Base-by-base conservation (phyloP, 1,284 basidiomycete genomes). In the Heterobasidion parviporum region DNA sequence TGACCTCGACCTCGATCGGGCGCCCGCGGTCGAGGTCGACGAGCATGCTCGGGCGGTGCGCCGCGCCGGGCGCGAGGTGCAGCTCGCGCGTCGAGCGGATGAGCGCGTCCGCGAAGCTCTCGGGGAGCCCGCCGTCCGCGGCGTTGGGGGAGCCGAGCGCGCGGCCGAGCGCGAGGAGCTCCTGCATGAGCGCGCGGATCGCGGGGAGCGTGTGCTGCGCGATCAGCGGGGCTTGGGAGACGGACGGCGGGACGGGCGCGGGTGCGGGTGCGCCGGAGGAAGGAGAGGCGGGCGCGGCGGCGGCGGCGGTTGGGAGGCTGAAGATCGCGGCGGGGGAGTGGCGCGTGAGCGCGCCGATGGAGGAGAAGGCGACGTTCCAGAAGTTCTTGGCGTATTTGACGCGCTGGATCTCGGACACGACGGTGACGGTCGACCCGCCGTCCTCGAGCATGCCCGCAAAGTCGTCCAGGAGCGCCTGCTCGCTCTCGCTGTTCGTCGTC, bases 1-100 rank as follows among this genome's bases (percentile, higher is more conserved):
- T 82, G 14, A 75, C 82, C 63, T 86, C 83, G 0, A 87, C 77
- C 66, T 87, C 85, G 57, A 86, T 78, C 8, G 85, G 82, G 46
- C 71, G 70, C 3, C 74, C 77, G 16, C 69, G 72, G 60, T 80
- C 74, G 44, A 75, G 70, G 65, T 86, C 84, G 10, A 85, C 71
- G 36, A 86, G 68, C 81, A 85, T 85, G 62, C 82, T 85, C 6
- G 81, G 75, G 50, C 74, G 70, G 55, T 83, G 77, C 10, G 57
- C 71, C 60, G 71, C 77, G 8, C 76, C 70, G 2, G 81, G 72
- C 34, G 61, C 62, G 33, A 60, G 62, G 59, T 82, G 74, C 33
- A 76, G 44, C 15, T 62, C 57, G 16, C 69, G 66, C 9, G 77
- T 78, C 52, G 63, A 66, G 51, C 71, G 67, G 5, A 85, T 68